A percentile compares a stretch with the other conserved stretches of the same genome.
These are phyloP conservation scores for Cucumis hystrix DNA, from an alignment of 306 rosid genomes.

Conservation along the genomic window DNA sequence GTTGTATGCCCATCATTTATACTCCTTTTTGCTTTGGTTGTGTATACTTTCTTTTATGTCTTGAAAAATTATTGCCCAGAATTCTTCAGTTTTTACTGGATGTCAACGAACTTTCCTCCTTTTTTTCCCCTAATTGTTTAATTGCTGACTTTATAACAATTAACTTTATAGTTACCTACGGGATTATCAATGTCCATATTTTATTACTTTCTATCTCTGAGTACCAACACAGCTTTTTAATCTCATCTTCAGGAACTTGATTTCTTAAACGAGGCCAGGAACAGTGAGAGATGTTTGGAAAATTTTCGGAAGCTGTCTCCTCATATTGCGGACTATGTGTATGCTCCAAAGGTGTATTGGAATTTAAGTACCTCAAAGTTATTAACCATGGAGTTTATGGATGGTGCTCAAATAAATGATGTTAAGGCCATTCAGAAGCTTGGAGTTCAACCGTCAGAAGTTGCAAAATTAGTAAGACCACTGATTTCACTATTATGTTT, in stretches of 20 bases:
- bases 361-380: slow-evolving; percentile 70
- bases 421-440: slow-evolving; percentile 49
- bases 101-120: neutral
- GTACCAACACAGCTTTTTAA: neutral
- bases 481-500: slow-evolving; percentile 7
- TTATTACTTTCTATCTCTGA: neutral
- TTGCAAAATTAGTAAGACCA: slow-evolving; percentile 67
- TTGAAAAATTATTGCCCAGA: neutral
- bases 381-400: slow-evolving; percentile 91
- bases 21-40: neutral
- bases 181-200: neutral
- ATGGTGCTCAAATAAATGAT: slow-evolving; percentile 74
- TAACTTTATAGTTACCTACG: neutral
- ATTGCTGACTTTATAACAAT: neutral
- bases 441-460: slow-evolving; percentile 62
- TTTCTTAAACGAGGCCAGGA: slow-evolving; percentile 73
- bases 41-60: neutral
- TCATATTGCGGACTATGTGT: slow-evolving; percentile 65
- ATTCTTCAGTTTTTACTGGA: neutral
- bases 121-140: neutral
- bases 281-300: slow-evolving; percentile 78
- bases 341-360: slow-evolving; percentile 88
- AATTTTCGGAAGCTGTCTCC: slow-evolving; percentile 84
- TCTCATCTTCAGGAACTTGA: slow-evolving; percentile 59
- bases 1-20: neutral